Conservation (phyloP, 495 filamentous ascomycete genomes). For the Chaetomium fimeti region DNA sequence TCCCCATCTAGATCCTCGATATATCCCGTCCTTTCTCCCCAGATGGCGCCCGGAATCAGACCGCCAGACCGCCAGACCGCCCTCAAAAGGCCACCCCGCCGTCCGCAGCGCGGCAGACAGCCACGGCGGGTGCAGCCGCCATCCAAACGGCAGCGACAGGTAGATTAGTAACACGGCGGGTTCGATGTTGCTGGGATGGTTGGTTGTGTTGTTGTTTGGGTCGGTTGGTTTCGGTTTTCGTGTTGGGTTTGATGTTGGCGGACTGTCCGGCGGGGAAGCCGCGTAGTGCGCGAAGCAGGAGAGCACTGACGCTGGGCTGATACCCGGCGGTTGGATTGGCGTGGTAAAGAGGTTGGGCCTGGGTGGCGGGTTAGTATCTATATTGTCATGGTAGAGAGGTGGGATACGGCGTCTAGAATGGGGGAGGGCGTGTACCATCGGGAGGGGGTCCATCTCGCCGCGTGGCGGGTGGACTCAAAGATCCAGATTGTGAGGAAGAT, state of each 20-base stretch:
- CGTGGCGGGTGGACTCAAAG: slow-evolving; percentile 24
- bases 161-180: slow-evolving; percentile 15
- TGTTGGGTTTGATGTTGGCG: no score
- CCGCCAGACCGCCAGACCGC: no score
- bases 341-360: slow-evolving; percentile 27
- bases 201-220: no score
- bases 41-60: no score
- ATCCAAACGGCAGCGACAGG: slow-evolving; percentile 14
- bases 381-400: no score
- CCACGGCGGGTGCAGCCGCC: slow-evolving; percentile 23
- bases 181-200: no score
- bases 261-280: slow-evolving; percentile 16
- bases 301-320: slow-evolving; percentile 23
- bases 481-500: slow-evolving; percentile 26
- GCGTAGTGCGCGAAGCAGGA: slow-evolving; percentile 27
- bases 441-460: slow-evolving; percentile 10
- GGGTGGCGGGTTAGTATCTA: no score
- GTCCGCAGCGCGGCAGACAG: not conserved
- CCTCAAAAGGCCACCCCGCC: not conserved
- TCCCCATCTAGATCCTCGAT: slow-evolving; percentile 9
- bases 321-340: slow-evolving; percentile 23
- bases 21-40: no score
- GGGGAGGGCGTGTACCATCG: slow-evolving; percentile 16
- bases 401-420: no score
- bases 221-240: no score